phyloP scores from a whole-genome alignment of 1,284 basidiomycete genomes.

The Ustilago trichophora region DNA sequence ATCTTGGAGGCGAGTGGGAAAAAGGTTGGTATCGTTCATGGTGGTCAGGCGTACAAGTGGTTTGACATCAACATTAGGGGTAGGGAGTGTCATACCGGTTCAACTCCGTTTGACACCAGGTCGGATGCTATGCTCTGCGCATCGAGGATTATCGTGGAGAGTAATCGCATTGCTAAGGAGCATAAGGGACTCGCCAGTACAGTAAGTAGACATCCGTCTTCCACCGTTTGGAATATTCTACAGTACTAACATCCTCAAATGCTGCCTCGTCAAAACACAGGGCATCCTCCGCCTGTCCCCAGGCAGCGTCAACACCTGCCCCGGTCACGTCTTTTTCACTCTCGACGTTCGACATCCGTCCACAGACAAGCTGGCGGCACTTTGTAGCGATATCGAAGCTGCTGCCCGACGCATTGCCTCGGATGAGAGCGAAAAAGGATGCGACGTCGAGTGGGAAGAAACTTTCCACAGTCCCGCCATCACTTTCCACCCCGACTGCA shows the following conservation, averaged over 20 bases:
- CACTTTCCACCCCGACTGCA: constrained; percentile 38
- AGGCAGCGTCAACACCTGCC: constrained; percentile 40
- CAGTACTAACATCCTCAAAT: not conserved
- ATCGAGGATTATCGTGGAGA: constrained; percentile 35
- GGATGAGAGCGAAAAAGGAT: constrained; percentile 31
- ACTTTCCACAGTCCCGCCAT: constrained; percentile 40
- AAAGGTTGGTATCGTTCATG: constrained; percentile 33
- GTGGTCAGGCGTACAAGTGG: constrained; percentile 46
- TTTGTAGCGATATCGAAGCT: constrained; percentile 24
- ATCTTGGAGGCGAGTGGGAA: constrained; percentile 35
- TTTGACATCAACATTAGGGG: constrained; percentile 38
- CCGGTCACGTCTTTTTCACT: constrained; percentile 40
- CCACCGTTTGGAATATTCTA: not conserved
- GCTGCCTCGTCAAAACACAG: no score
- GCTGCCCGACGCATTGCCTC: constrained; percentile 20
- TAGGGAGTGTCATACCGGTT: constrained; percentile 38
- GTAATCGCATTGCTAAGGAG: constrained; percentile 38
- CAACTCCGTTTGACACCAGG: constrained; percentile 36
- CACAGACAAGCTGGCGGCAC: constrained; percentile 14
- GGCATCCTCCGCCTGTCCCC: constrained; percentile 40
- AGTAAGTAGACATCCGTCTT: constrained; percentile 2
- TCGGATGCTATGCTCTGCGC: constrained; percentile 46
- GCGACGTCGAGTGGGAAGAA: constrained; percentile 30
- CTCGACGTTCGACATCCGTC: constrained; percentile 39
- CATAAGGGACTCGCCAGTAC: constrained; percentile 34